phyloP scores from a whole-genome alignment of 169 alveolate genomes.

The Eimeria nieschulzi region DNA sequence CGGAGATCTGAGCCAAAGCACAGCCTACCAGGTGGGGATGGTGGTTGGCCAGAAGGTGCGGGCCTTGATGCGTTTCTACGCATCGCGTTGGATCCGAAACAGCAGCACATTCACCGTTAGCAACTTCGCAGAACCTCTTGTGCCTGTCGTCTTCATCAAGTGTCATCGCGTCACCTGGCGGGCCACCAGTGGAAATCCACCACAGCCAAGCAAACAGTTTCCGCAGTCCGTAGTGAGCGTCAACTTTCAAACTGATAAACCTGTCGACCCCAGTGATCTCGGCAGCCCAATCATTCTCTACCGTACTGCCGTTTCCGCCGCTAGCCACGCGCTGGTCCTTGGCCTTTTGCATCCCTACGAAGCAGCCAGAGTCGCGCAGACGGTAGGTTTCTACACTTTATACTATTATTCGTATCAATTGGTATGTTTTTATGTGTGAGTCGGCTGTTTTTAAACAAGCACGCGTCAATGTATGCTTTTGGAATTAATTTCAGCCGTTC shows the following conservation, averaged over 20 bases:
- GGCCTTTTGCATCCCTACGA: neutral
- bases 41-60: neutral
- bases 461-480: no score
- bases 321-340: neutral
- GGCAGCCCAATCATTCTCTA: neutral
- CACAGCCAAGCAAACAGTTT: neutral
- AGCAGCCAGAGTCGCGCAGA: neutral
- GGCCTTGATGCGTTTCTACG: neutral
- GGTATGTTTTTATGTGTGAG: no score
- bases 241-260: neutral
- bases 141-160: neutral
- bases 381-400: neutral
- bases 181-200: neutral
- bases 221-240: neutral
- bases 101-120: neutral
- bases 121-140: neutral
- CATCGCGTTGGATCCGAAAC: neutral
- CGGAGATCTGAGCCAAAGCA: neutral
- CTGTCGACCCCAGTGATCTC: neutral
- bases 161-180: neutral
- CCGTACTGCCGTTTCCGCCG: neutral
- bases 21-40: neutral
- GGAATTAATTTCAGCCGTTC: neutral
- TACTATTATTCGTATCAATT: neutral
- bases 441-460: no score